A percentile compares a stretch with the other conserved stretches of the same genome.
Evolutionary conservation across 129 eudicot genomes (phyloP).

Genomic region (Escallonia rubra): DNA sequence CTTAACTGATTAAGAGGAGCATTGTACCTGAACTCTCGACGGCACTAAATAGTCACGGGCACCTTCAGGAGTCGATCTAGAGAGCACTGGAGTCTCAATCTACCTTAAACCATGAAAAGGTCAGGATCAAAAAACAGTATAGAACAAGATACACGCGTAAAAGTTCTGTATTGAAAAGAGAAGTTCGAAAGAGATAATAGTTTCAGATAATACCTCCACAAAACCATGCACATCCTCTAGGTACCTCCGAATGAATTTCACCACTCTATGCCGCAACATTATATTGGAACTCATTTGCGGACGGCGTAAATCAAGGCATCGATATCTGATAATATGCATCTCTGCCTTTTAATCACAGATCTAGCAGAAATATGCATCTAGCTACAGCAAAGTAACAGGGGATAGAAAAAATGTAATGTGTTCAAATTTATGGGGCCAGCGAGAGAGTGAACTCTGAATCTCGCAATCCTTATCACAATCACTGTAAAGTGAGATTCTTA

Average conservation of each 20-base stretch:
- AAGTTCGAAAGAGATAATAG: neutral
- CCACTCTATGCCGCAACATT: constrained; percentile 81
- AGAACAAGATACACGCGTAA: neutral
- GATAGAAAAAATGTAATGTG: neutral
- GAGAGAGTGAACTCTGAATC: too few species aligned
- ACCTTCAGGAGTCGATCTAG: constrained; percentile 99
- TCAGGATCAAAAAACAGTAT: constrained; percentile 51
- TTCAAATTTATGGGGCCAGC: too few species aligned
- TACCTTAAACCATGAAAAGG: constrained; percentile 79
- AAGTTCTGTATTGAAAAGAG: constrained; percentile 2
- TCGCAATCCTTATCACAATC: too few species aligned
- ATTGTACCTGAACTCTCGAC: constrained; percentile 91
- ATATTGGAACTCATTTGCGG: constrained; percentile 72
- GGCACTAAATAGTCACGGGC: constrained; percentile 99
- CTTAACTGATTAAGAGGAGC: neutral
- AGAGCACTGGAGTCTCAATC: constrained; percentile 99
- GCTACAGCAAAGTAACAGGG: neutral
- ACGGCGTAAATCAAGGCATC: constrained; percentile 87
- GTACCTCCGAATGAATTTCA: constrained; percentile 80
- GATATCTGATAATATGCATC: constrained; percentile 51
- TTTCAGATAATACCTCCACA: constrained; percentile 63
- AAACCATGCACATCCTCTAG: constrained; percentile 88
- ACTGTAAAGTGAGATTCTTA: too few species aligned
- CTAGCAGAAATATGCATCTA: constrained; percentile 4
- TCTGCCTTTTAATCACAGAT: constrained; percentile 21